Conservation (phyloP, 2,329 filamentous ascomycete genomes). For the Aspergillus aculeatus region DNA sequence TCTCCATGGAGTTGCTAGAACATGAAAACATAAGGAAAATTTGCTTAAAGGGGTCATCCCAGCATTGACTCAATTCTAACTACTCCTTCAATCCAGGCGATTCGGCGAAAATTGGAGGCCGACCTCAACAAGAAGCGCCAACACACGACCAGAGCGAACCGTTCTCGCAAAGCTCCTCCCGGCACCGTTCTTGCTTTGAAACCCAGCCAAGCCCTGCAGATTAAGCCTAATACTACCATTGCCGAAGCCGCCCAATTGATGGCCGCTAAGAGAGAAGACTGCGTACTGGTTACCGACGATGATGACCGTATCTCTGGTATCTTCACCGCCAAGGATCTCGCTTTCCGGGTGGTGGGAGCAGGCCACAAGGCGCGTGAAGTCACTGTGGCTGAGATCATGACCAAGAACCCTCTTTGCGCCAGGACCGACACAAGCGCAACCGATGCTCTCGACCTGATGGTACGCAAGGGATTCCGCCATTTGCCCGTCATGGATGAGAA, state of each 20-base stretch:
- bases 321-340: conserved; percentile 97
- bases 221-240: conserved; percentile 91
- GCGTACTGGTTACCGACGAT: conserved; percentile 94
- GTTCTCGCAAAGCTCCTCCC: conserved; percentile 88
- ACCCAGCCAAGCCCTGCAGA: conserved; percentile 93
- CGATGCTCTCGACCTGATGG: conserved; percentile 96
- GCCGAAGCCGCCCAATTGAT: conserved; percentile 96
- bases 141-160: conserved; percentile 71
- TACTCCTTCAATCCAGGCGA: conserved; percentile 62
- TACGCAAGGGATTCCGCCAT: conserved; percentile 95
- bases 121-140: conserved; percentile 98
- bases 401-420: conserved; percentile 96
- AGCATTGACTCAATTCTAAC: conserved; percentile 8
- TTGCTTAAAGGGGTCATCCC: not conserved
- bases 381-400: conserved; percentile 98
- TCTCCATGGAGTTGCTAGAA: not conserved
- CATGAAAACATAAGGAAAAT: not conserved
- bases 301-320: conserved; percentile 98
- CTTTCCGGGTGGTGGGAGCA: conserved; percentile 90
- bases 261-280: conserved; percentile 98
- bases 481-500: conserved; percentile 99
- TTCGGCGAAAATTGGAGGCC: conserved; percentile 92
- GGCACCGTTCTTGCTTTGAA: conserved; percentile 94
- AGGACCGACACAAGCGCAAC: conserved; percentile 97
- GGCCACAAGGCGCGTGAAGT: conserved; percentile 86